A percentile compares a stretch with the other conserved stretches of the same genome.
Evolutionary conservation across 768 basidiomycete genomes (phyloP).

Genomic region (Suillus americanus): DNA sequence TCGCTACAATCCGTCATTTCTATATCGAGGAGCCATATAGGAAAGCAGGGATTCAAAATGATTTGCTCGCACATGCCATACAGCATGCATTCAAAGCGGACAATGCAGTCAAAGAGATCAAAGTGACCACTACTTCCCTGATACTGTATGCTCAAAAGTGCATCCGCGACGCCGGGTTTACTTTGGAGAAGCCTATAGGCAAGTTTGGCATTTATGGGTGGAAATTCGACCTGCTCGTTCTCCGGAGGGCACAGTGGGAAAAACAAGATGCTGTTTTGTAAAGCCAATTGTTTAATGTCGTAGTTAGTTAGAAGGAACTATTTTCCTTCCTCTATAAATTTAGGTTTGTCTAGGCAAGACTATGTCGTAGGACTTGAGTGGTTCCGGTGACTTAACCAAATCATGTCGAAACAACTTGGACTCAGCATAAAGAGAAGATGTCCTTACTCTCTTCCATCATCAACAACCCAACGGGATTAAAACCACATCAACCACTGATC

Average conservation of each 20-base stretch:
- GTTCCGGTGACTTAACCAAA: neutral
- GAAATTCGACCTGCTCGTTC: conserved; percentile 44
- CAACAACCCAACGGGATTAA: conserved; percentile 18
- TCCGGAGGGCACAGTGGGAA: conserved; percentile 51
- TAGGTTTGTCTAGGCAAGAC: neutral
- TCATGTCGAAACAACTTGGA: neutral
- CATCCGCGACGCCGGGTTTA: conserved; percentile 50
- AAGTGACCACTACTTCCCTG: conserved; percentile 49
- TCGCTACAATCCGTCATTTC: conserved; percentile 74
- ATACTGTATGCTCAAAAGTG: conserved; percentile 47
- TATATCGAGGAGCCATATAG: conserved; percentile 69
- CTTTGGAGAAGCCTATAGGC: conserved; percentile 39
- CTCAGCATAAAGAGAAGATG: conserved; percentile 20
- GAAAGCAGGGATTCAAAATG: conserved; percentile 54
- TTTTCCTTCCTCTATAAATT: neutral
- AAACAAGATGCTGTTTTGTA: conserved; percentile 13
- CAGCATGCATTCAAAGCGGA: conserved; percentile 53
- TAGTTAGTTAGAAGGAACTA: neutral
- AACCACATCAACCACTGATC: conserved; percentile 43
- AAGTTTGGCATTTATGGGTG: conserved; percentile 58
- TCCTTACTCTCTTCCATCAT: conserved; percentile 28
- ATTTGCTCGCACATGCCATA: conserved; percentile 62
- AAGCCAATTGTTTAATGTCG: neutral
- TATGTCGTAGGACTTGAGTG: neutral
- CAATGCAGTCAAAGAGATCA: conserved; percentile 43